phyloP scores from a whole-genome alignment of 108 stramenopile genomes.

The Cyclostephanos tholiformis region DNA sequence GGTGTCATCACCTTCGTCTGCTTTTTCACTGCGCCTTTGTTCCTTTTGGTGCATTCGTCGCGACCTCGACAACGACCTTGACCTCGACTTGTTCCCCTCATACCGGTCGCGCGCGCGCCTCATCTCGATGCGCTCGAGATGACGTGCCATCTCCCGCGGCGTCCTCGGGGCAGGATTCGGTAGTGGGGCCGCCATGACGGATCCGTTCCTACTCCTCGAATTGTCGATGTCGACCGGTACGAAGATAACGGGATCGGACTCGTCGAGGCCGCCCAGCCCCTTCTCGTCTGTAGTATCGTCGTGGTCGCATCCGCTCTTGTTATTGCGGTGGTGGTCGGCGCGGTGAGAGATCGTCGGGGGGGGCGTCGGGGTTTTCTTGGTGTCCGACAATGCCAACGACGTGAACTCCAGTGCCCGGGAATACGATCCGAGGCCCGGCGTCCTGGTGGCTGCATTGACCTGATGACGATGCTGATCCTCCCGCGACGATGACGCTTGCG shows the following conservation, averaged over 20 bases:
- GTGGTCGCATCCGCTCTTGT: not conserved
- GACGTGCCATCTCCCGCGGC: slow-evolving; percentile 23
- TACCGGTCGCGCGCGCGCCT: slow-evolving; percentile 8
- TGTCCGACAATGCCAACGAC: not conserved
- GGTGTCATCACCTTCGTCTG: not conserved
- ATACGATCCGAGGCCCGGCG: not conserved
- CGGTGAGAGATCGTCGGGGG: no score
- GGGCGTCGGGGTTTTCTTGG: no score
- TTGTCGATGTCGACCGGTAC: slow-evolving; percentile 13
- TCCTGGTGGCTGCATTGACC: not conserved
- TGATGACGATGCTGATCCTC: not conserved
- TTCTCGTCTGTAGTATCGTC: not conserved
- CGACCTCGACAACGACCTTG: not conserved
- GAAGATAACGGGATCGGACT: slow-evolving; percentile 45
- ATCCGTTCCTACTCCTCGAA: no score
- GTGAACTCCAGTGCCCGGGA: slow-evolving; percentile 12
- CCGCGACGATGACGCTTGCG: not conserved
- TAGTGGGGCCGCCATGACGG: not conserved
- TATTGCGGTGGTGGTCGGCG: not conserved
- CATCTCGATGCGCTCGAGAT: slow-evolving; percentile 31
- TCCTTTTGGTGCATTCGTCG: not conserved
- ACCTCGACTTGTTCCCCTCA: no score
- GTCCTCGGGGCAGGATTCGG: slow-evolving; percentile 40
- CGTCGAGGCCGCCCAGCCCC: slow-evolving; percentile 11
- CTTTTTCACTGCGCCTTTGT: not conserved